These are phyloP conservation scores for Chaetomium sp. DNA, from an alignment of 2,329 filamentous ascomycete genomes.

Conservation along the genomic window DNA sequence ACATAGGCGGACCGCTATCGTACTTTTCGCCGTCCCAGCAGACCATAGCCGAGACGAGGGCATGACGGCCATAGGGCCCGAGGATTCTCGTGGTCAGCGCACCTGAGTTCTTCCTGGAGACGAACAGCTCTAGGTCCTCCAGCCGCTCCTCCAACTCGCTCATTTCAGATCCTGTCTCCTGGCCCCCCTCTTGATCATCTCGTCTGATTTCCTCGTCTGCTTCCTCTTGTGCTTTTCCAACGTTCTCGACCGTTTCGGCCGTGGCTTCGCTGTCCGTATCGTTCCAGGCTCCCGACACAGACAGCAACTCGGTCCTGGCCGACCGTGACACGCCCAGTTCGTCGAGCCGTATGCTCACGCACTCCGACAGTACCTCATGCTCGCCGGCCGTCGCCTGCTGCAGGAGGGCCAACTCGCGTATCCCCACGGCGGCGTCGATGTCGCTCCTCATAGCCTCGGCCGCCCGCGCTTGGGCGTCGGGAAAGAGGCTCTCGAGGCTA, in stretches of 20 bases:
- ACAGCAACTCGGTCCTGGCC: background rate
- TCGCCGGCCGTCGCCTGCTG: background rate
- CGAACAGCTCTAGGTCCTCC: background rate
- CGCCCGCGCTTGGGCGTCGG: background rate
- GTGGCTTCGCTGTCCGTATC: background rate
- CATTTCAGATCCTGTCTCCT: background rate
- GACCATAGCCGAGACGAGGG: background rate
- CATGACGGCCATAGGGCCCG: background rate
- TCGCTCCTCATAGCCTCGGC: conserved; percentile 2
- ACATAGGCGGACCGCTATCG: background rate
- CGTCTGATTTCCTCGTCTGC: background rate
- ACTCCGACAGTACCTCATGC: background rate
- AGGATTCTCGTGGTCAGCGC: background rate
- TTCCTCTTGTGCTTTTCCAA: background rate
- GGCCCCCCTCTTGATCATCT: background rate
- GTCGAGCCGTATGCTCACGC: background rate
- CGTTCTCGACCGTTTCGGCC: background rate
- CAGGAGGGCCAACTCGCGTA: background rate
- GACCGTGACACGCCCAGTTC: background rate
- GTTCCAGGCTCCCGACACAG: background rate
- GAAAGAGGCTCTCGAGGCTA: conserved; percentile 9
- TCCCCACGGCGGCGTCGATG: background rate
- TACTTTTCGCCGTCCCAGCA: background rate
- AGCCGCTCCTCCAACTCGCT: background rate
- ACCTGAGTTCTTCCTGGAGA: background rate